A percentile compares a stretch with the other conserved stretches of the same genome.
phyloP scores from a whole-genome alignment of 176 grass and related monocot genomes.

The Oryza longistaminata region DNA sequence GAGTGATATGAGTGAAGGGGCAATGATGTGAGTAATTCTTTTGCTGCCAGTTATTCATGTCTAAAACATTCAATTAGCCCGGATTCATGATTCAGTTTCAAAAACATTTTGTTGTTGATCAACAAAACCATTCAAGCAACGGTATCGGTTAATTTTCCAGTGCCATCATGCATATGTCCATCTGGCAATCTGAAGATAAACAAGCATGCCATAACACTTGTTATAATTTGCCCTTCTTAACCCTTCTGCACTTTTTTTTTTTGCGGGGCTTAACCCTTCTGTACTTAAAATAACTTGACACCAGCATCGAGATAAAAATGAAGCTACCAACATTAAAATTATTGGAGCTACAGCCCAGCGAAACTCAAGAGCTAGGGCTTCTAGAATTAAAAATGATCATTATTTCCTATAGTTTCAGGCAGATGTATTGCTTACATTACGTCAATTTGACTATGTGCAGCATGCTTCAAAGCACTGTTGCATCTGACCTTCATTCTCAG shows the following conservation, averaged over 20 bases:
- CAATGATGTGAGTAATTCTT: not conserved
- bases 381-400: not conserved
- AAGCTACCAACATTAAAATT: not conserved
- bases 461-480: slow-evolving; percentile 36
- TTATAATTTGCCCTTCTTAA: not conserved
- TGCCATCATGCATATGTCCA: not conserved
- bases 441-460: slow-evolving; percentile 53
- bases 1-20: not conserved
- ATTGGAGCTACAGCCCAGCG: not conserved
- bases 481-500: slow-evolving; percentile 48
- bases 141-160: not conserved
- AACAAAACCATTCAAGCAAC: not conserved
- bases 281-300: too few relatives aligned
- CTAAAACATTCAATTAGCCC: not conserved
- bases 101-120: not conserved
- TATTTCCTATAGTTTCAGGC: not conserved
- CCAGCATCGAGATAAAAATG: not conserved
- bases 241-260: too few relatives aligned
- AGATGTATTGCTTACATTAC: not conserved
- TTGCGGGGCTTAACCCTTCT: not conserved
- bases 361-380: not conserved
- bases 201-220: not conserved
- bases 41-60: not conserved
- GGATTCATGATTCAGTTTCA: not conserved
- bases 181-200: not conserved